Base-by-base conservation (phyloP, 2,329 filamentous ascomycete genomes). In the Colletotrichum lupini region DNA sequence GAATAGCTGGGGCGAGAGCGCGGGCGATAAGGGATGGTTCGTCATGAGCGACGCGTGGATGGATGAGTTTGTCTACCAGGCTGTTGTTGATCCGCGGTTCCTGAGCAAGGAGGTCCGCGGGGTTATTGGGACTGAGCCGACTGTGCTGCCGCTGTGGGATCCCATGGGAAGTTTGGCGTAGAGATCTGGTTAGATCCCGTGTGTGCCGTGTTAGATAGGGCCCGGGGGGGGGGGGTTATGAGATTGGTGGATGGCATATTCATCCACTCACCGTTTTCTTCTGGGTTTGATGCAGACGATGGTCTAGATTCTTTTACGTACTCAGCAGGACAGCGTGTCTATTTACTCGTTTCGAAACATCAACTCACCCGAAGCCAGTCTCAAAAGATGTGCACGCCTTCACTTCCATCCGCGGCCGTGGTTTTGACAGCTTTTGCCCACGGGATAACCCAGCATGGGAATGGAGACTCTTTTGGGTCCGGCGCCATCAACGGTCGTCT, bases 41-140 rank as follows among this genome's bases (percentile, higher is more conserved):
- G 93, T 97, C 74, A 97, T 97, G 94, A 93, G 88, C 73, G 95
- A 97, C 82, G 85, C 86, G 24, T 94, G 92, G 92, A 92, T 94
- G 90, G 91, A 93, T 74, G 87, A 94, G 83, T 97, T 95, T 83
- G 91, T 93, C 56, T 97, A 95, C 80, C 95, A 97, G 85, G 94
- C 93, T 8, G 95, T 97, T 16, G 91, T 97, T 6, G 94, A 97
- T 79, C 92, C 92, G 0, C 87, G 87, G 16, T 92, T 93, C 78
- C 86, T 93, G 66, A 86, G 85, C 67, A 88, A 89, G 78, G 90
- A 93, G 77, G 87, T 97, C 12, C 86, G 86, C 73, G 92, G 95
- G 77, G 90, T 97, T 28, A 82, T 96, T 65, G 88, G 90, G 76
- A 89, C 93, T 84, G 87, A 94, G 78, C 90, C 94, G 0, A 88